A percentile compares a stretch with the other conserved stretches of the same genome.
phyloP scores from a whole-genome alignment of 2,329 filamentous ascomycete species.

The Alternaria brassicae region DNA sequence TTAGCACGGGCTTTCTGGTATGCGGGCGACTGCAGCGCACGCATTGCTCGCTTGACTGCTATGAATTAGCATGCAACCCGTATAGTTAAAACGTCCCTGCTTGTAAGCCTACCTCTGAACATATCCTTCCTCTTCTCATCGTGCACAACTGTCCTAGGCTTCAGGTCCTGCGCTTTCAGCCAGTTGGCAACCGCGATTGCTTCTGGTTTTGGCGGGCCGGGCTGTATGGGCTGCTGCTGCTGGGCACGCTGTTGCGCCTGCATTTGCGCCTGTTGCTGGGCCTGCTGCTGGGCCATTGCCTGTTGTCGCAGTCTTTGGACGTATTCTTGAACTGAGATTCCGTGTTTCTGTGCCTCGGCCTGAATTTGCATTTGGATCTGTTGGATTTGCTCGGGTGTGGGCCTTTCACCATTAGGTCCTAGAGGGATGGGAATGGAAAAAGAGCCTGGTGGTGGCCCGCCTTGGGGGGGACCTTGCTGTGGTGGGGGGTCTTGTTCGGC shows the following conservation, averaged over 20 bases:
- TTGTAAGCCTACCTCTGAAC: conserved; percentile 75
- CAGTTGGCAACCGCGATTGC: conserved; percentile 90
- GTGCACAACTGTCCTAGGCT: conserved; percentile 88
- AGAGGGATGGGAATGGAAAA: conserved; percentile 32
- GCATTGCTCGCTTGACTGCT: conserved; percentile 91
- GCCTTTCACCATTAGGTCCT: conserved; percentile 57
- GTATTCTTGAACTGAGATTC: conserved; percentile 85
- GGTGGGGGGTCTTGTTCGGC: conserved; percentile 28
- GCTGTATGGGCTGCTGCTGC: conserved; percentile 69
- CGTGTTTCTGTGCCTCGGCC: conserved; percentile 81
- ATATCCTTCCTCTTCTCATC: conserved; percentile 98
- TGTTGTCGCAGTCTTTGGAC: conserved; percentile 64
- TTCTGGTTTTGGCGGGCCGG: conserved; percentile 85
- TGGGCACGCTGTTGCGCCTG: conserved; percentile 32
- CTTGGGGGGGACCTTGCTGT: conserved; percentile 15
- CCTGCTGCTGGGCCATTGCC: conserved; percentile 64
- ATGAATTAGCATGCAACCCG: not conserved
- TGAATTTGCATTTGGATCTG: conserved; percentile 84
- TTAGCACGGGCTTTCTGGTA: conserved; percentile 90
- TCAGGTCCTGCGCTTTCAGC: conserved; percentile 81
- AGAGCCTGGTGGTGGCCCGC: conserved; percentile 27
- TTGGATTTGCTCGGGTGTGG: conserved; percentile 83
- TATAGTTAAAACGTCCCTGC: too few relatives aligned
- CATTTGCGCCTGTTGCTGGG: conserved; percentile 59
- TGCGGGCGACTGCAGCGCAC: conserved; percentile 84